Conservation (phyloP, 768 basidiomycete species). For the Hericium coralloides region DNA sequence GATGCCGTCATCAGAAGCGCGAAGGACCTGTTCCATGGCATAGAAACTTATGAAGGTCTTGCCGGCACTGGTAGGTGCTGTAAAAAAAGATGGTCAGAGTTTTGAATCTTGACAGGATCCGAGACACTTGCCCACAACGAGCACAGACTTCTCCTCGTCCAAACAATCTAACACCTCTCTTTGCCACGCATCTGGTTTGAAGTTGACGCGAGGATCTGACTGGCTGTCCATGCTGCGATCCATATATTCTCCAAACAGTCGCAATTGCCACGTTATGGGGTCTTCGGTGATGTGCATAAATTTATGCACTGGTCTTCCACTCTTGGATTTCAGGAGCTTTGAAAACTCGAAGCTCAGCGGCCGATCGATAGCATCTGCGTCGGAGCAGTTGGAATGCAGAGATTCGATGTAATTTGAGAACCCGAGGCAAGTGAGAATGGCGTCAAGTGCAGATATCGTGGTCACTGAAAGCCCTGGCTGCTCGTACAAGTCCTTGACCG, state of each 20-base stretch:
- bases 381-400: slow-evolving; percentile 16
- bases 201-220: slow-evolving; percentile 47
- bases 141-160: slow-evolving; percentile 45
- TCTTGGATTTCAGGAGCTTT: slow-evolving; percentile 43
- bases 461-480: slow-evolving; percentile 27
- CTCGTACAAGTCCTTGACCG: slow-evolving; percentile 37
- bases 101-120: neutral
- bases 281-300: slow-evolving; percentile 52
- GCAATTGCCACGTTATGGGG: slow-evolving; percentile 57
- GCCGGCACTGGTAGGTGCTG: slow-evolving; percentile 64
- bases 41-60: slow-evolving; percentile 76
- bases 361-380: slow-evolving; percentile 14
- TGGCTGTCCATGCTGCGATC: slow-evolving; percentile 62
- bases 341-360: slow-evolving; percentile 42
- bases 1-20: slow-evolving; percentile 55
- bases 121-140: slow-evolving; percentile 49
- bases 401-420: slow-evolving; percentile 30
- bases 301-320: slow-evolving; percentile 28
- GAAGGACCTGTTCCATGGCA: slow-evolving; percentile 63
- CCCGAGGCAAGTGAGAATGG: slow-evolving; percentile 37
- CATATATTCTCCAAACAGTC: slow-evolving; percentile 65
- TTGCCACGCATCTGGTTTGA: slow-evolving; percentile 69
- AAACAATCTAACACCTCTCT: slow-evolving; percentile 54
- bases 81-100: neutral
- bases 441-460: slow-evolving; percentile 27